Percentiles rank a stretch among this genome's conserved stretches.
These are phyloP conservation scores for Phytophthora litchii DNA, from an alignment of 352 stramenopile species.

Conservation along the genomic window DNA sequence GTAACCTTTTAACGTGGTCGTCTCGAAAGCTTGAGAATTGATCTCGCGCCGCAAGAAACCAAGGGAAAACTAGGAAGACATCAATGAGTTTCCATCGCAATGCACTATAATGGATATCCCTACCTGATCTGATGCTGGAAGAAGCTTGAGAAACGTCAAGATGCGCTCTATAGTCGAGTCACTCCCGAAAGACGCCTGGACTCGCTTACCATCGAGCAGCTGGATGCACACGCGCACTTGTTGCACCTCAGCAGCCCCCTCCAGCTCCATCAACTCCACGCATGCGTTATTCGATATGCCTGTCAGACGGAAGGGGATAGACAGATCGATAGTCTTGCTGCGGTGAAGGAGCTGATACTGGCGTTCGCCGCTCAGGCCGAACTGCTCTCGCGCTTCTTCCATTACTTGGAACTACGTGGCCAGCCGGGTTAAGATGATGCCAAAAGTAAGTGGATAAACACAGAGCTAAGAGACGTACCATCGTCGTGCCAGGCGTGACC, in stretches of 20 bases:
- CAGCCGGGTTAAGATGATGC: slow-evolving; percentile 1
- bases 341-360: slow-evolving; percentile 76
- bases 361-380: slow-evolving; percentile 46
- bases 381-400: slow-evolving; percentile 58
- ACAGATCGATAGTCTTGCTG: slow-evolving; percentile 68
- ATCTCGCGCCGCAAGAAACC: slow-evolving; percentile 84
- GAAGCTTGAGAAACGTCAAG: slow-evolving; percentile 56
- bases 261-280: slow-evolving; percentile 64
- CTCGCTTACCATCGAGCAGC: slow-evolving; percentile 71
- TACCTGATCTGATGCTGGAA: slow-evolving; percentile 52
- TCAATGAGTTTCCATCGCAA: slow-evolving; percentile 11
- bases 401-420: slow-evolving; percentile 73
- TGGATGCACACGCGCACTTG: slow-evolving; percentile 86
- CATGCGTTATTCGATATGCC: slow-evolving; percentile 86
- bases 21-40: slow-evolving; percentile 45
- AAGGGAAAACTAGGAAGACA: slow-evolving; percentile 62
- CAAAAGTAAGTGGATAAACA: not conserved
- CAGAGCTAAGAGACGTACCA: slow-evolving; percentile 44
- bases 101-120: not conserved
- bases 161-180: slow-evolving; percentile 65
- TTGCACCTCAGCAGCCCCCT: slow-evolving; percentile 37
- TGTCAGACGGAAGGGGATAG: slow-evolving; percentile 85
- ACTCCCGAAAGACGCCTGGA: slow-evolving; percentile 67
- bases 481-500: slow-evolving; percentile 73
- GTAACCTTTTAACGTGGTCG: slow-evolving; percentile 72